These are phyloP conservation scores for Cladobotryum mycophilum DNA, from an alignment of 2,329 filamentous ascomycete species.

Conservation along the genomic window DNA sequence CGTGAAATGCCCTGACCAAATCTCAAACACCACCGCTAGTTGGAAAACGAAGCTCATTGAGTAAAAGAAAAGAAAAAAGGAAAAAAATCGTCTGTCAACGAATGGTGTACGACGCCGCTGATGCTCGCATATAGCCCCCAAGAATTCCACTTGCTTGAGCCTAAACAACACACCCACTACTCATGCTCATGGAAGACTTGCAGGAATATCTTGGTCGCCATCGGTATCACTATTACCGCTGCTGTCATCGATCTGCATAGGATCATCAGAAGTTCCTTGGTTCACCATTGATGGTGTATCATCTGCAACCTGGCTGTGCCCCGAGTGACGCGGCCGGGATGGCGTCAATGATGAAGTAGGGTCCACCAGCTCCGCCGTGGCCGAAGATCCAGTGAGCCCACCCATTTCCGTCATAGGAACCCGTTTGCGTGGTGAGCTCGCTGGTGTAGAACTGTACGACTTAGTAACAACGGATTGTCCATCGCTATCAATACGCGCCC, in stretches of 20 bases:
- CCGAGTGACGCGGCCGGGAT: conserved; percentile 12
- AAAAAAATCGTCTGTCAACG: neutral
- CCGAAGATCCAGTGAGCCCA: conserved; percentile 29
- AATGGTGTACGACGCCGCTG: no score
- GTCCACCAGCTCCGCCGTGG: conserved; percentile 31
- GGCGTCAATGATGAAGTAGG: conserved; percentile 25
- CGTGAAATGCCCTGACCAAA: no score
- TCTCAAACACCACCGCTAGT: no score
- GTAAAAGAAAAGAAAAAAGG: neutral
- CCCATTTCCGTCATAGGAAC: conserved; percentile 28
- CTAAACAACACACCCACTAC: no score
- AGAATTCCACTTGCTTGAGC: no score
- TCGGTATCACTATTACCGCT: conserved; percentile 11
- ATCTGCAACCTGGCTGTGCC: neutral
- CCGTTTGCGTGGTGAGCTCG: conserved; percentile 16
- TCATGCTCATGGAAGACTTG: neutral
- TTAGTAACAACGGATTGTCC: conserved; percentile 4
- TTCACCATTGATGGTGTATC: neutral
- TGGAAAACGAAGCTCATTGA: neutral
- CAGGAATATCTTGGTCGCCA: conserved; percentile 13
- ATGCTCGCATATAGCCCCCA: no score
- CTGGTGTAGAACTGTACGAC: neutral
- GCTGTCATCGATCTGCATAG: conserved; percentile 22
- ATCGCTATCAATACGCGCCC: conserved; percentile 14
- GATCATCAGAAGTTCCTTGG: conserved; percentile 18